Evolutionary conservation across 2,329 filamentous ascomycete genomes (phyloP).

Genomic region (Beauveria scarabaeidicola): DNA sequence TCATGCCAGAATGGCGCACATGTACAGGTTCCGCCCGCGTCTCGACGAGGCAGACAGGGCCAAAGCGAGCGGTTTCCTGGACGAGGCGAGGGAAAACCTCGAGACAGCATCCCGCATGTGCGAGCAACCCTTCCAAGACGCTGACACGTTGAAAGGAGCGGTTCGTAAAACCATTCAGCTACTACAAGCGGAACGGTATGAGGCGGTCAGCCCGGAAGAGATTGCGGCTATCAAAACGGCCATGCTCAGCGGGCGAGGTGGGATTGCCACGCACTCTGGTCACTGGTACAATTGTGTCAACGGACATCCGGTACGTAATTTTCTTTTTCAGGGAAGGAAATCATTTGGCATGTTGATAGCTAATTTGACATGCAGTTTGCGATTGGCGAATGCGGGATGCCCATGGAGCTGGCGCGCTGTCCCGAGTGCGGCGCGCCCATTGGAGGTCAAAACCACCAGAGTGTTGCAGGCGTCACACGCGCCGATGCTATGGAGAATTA

Average conservation of each 20-base stretch:
- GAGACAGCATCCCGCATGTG: conserved; percentile 3
- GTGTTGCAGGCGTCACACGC: conserved; percentile 40
- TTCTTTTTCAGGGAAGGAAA: neutral
- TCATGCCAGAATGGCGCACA: neutral
- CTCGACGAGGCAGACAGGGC: neutral
- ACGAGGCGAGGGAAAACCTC: conserved; percentile 3
- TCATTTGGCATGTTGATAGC: neutral
- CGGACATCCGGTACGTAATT: conserved; percentile 20
- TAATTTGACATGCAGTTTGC: conserved; percentile 37
- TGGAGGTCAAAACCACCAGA: conserved; percentile 43
- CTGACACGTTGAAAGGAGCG: conserved; percentile 11
- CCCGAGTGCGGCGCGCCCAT: conserved; percentile 52
- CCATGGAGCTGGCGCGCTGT: conserved; percentile 52
- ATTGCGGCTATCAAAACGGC: conserved; percentile 34
- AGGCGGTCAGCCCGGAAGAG: conserved; percentile 32
- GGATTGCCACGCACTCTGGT: conserved; percentile 29
- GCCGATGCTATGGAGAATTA: conserved; percentile 23
- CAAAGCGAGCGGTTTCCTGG: conserved; percentile 1
- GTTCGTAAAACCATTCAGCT: conserved; percentile 17
- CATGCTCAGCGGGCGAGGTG: conserved; percentile 34
- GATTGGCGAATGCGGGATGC: conserved; percentile 59
- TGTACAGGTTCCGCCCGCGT: neutral
- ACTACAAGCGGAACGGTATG: conserved; percentile 27
- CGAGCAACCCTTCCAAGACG: conserved; percentile 11
- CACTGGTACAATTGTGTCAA: conserved; percentile 27